Base-by-base conservation (phyloP, 2,329 filamentous ascomycete species). In the Trichoderma guizhouense region DNA sequence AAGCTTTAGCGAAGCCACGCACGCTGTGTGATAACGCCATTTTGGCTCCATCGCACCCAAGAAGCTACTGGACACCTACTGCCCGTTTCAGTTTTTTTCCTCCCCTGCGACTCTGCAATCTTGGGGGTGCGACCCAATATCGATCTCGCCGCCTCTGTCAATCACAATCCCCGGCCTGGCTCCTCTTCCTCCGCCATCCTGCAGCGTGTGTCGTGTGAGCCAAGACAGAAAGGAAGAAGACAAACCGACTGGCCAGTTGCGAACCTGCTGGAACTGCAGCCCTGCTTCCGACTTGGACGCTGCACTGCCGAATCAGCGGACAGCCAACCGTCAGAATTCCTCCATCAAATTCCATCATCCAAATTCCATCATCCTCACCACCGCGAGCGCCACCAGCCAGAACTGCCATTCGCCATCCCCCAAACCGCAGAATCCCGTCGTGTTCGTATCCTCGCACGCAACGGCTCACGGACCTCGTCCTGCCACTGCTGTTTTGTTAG, bases 21-120 rank as follows among this genome's bases (percentile, higher is more conserved):
- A 62, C 36, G 66, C 55, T 70, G 71, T 53, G 18, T 53, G 77
- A 82, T 82, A 80, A 81, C 81, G 80, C 81, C 80, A 82, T 82
- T 79, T 76, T 78, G 73, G 77, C 79, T 78, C 77, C 78, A 79
- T 77, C 82, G 80, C 81, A 81, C 77, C 74, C 74, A 77, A 75
- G 55, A 67, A 21, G 32, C 66, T 51, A 36, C 55, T 36, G 11
- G 21, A 24, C n/a, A 51, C 53, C 65, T 21, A 21, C 34, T 64
- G 61, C 24, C 61, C 11, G 62, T 43, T 57, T 67, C 64, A 36
- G 64, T 36, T 34, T 67, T 57, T 64, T 51, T 43, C 39, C 26
- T 51, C 61, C 47, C 47, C 47, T 53, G 47, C 47, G 47, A 53
- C 47, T 21, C 57, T 60, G 57, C 57, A 34, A 58, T 32, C 57